Percentiles rank a stretch among this genome's conserved stretches.
Evolutionary conservation across 345 rosid genomes (phyloP).

Genomic region (Camelina neglecta): DNA sequence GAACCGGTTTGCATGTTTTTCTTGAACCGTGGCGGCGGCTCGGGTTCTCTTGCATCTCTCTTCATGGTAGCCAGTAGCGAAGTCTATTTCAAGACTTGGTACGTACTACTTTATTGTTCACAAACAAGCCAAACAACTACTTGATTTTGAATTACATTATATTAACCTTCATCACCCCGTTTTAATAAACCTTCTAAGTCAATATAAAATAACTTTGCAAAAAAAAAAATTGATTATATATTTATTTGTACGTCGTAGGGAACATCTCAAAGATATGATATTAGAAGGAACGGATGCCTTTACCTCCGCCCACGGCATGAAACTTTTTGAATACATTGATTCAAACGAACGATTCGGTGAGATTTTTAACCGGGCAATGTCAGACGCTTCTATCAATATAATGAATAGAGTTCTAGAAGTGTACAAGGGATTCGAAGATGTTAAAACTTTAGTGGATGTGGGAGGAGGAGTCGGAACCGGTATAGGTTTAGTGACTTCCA

Average conservation of each 20-base stretch:
- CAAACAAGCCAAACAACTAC: too few species aligned
- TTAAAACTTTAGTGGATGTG: neutral
- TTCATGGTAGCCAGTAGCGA: neutral
- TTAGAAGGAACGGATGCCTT: neutral
- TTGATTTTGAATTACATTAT: too few species aligned
- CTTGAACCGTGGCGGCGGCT: neutral
- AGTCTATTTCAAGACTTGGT: neutral
- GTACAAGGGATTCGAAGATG: neutral
- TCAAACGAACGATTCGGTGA: neutral
- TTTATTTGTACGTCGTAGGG: neutral
- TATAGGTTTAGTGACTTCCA: neutral
- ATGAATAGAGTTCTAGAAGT: neutral
- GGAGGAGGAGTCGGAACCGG: neutral
- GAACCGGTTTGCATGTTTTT: neutral
- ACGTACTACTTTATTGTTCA: neutral
- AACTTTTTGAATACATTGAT: neutral
- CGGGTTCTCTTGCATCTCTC: neutral
- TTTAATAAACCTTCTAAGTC: too few species aligned
- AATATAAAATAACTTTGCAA: too few species aligned
- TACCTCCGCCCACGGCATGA: neutral
- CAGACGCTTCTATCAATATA: neutral
- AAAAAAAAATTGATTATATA: too few species aligned
- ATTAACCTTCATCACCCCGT: too few species aligned
- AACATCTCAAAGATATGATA: neutral
- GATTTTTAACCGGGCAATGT: neutral